Base-by-base conservation (phyloP, 2,329 filamentous ascomycete genomes). In the Arthrobotrys iridis region DNA sequence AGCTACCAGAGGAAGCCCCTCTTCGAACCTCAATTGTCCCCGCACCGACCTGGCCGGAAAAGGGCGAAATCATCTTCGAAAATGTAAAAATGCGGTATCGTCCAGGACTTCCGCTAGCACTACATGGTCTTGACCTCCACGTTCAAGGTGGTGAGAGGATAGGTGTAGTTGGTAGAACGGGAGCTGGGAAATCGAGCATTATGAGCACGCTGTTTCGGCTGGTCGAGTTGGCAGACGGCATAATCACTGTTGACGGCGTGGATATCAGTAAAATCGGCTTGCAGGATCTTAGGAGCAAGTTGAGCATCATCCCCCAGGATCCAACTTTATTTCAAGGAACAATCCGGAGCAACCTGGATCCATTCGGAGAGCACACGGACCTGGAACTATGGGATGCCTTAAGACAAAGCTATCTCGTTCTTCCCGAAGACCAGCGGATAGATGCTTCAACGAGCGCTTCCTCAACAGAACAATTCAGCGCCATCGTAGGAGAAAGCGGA, bases 1-100 rank as follows among this genome's bases (percentile, higher is more conserved):
- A 92, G 78, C 87, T 99, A 3, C 93, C 96, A 77, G 91, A 97
- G 81, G 95, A 98, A 82, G 92, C 94, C 0, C 92, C 93, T 0
- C 85, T 93, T 1, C 91, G 93, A 79, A 90, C 92, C 43, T 58
- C 60, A 3, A 82, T 89, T 55, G 88, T 93, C 3, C 88, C 97
- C 2, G 87, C 88, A 15, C 84, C 88, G 0, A 86, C 86, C 18
- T 99, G 95, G 95, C 95, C 95, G 0, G 90, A 96, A 79, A 88
- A 88, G 78, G 95, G 94, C 26, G 91, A 93, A 80, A 93, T 94
- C 77, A 81, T 88, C 20, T 93, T 94, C 80, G 85, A 89, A 71
- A 84, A 91, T 55, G 90, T 93, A 48, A 84, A 92, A 81, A 93
- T 94, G 91, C 87, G 91, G 13, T 94, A 94, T 81, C 88, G 91